These are phyloP conservation scores for Psilocybe tampanensis DNA, from an alignment of 768 basidiomycete species.

Conservation along the genomic window DNA sequence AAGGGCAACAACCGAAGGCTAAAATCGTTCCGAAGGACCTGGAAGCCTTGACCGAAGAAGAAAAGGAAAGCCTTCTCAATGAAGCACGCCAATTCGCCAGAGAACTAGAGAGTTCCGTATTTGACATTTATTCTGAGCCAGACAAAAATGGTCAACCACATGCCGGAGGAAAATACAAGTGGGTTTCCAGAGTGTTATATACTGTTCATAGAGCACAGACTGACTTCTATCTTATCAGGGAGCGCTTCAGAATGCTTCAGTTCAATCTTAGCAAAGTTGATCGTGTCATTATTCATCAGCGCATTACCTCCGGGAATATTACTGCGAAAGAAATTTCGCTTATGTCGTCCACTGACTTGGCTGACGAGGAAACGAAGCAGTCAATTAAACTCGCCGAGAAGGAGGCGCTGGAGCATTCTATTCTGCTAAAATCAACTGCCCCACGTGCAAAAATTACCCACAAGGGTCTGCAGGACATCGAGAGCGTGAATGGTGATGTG, in stretches of 20 bases:
- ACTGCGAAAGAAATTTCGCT: constrained; percentile 72
- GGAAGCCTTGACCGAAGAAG: constrained; percentile 62
- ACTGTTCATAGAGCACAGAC: constrained; percentile 1
- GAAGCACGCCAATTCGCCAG: constrained; percentile 65
- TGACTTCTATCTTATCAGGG: constrained; percentile 45
- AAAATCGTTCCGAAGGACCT: constrained; percentile 42
- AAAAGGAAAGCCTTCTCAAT: constrained; percentile 55
- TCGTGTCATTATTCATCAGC: constrained; percentile 75
- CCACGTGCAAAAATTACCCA: constrained; percentile 87
- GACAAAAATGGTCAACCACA: constrained; percentile 69
- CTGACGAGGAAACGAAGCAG: constrained; percentile 83
- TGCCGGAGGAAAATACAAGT: constrained; percentile 85
- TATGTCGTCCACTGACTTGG: constrained; percentile 89
- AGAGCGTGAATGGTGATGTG: constrained; percentile 62
- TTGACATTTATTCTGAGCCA: constrained; percentile 73
- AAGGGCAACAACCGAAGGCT: background rate
- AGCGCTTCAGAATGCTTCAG: constrained; percentile 87
- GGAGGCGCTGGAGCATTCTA: constrained; percentile 84
- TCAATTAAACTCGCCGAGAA: constrained; percentile 82
- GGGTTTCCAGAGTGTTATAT: constrained; percentile 16
- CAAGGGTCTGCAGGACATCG: constrained; percentile 91
- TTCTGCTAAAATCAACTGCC: constrained; percentile 67
- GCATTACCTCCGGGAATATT: constrained; percentile 70
- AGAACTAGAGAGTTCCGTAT: constrained; percentile 77
- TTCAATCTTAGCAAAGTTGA: constrained; percentile 88